Conservation (phyloP, 305 asterid species). For the Fraxinus albicans region DNA sequence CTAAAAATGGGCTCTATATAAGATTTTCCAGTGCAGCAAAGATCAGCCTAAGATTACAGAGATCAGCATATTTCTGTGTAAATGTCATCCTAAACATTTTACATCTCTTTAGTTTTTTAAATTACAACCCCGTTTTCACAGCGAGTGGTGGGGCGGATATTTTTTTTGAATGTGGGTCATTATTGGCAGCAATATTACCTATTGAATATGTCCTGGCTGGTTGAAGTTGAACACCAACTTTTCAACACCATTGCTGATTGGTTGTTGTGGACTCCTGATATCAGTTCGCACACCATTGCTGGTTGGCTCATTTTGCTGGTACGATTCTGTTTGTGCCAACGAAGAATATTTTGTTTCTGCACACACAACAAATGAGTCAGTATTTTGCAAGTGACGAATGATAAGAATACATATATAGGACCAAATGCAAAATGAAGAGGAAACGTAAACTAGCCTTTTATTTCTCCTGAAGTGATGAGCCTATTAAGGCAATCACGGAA, state of each 20-base stretch:
- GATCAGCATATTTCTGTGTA: constrained; percentile 32
- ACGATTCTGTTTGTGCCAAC: constrained; percentile 45
- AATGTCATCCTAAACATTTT: constrained; percentile 29
- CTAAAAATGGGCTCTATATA: constrained; percentile 33
- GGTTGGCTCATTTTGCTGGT: constrained; percentile 30
- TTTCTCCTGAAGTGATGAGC: constrained; percentile 85
- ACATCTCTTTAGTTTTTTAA: constrained; percentile 41
- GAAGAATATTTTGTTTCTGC: constrained; percentile 70
- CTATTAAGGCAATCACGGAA: constrained; percentile 93
- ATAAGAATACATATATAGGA: background rate
- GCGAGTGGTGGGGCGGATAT: constrained; percentile 21
- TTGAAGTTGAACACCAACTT: constrained; percentile 32
- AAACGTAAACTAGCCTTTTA: constrained; percentile 64
- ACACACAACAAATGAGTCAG: constrained; percentile 18
- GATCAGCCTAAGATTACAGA: constrained; percentile 54
- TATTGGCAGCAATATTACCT: constrained; percentile 37
- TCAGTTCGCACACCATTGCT: constrained; percentile 45
- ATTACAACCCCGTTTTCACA: constrained; percentile 61
- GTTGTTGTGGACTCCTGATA: constrained; percentile 36
- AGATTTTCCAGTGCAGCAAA: constrained; percentile 38
- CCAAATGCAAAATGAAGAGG: constrained; percentile 23
- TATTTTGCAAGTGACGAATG: background rate
- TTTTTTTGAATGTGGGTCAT: constrained; percentile 31
- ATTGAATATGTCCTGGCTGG: constrained; percentile 36
- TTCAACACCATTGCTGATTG: constrained; percentile 50